Conservation (phyloP, 441 rosid species). For the Pelargonium myrrhifolium region DNA sequence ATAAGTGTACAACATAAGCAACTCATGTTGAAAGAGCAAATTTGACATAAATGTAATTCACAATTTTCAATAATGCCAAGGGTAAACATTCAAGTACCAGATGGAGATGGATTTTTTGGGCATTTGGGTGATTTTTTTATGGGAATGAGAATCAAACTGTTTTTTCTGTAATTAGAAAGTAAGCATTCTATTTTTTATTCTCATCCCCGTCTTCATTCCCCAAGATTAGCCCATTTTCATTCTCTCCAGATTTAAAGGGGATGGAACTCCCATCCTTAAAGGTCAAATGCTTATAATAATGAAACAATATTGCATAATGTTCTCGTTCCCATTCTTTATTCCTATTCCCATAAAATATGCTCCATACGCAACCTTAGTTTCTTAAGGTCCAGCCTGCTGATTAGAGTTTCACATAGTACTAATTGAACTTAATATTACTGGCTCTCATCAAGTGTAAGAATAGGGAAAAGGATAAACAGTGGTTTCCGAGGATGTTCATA, state of each 20-base stretch:
- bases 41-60: background rate
- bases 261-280: no score
- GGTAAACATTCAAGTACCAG: background rate
- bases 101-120: background rate
- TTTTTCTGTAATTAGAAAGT: background rate
- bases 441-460: background rate
- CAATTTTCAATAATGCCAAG: background rate
- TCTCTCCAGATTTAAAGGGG: background rate
- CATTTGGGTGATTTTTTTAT: background rate
- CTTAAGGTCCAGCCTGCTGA: background rate
- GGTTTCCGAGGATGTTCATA: background rate
- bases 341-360: background rate
- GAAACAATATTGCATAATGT: background rate
- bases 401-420: background rate
- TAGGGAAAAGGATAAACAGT: background rate
- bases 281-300: background rate
- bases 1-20: background rate
- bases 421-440: background rate
- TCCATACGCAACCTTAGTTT: background rate
- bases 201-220: background rate
- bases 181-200: background rate
- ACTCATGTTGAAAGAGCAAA: background rate
- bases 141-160: background rate
- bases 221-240: background rate
- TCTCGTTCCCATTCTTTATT: background rate